Conservation (phyloP, 768 basidiomycete genomes). For the Suillus bovinus region DNA sequence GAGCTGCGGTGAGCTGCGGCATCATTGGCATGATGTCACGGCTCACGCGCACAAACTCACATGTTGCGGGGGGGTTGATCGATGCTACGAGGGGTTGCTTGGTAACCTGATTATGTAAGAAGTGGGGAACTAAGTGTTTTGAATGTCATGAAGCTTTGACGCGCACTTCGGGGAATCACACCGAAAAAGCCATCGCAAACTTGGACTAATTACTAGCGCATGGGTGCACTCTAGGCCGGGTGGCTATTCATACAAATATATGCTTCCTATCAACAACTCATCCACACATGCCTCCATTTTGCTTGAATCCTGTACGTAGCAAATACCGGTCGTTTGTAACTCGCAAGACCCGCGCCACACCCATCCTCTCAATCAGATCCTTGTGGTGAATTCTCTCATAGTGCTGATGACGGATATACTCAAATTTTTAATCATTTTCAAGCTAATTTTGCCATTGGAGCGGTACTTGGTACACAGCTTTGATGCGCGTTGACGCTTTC, state of each 20-base stretch:
- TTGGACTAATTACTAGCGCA: neutral
- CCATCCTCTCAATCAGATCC: no score
- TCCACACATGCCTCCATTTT: neutral
- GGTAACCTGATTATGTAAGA: neutral
- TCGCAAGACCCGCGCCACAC: neutral
- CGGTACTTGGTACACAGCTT: no score
- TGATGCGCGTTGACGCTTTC: no score
- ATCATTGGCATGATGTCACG: constrained; percentile 12
- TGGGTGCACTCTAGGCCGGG: neutral
- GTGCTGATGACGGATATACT: no score
- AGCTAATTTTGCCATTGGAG: no score
- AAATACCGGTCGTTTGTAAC: neutral
- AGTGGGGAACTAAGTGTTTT: no score
- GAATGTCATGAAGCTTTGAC: neutral
- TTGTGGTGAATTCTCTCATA: no score
- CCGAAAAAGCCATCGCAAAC: neutral
- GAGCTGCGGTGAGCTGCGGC: no score
- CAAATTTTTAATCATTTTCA: no score
- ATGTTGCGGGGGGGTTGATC: neutral
- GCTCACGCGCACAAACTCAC: no score
- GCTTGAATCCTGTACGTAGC: neutral
- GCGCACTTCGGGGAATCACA: neutral
- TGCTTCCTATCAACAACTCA: neutral
- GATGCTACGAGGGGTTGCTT: neutral
- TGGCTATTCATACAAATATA: neutral